phyloP scores from a whole-genome alignment of 2,329 filamentous ascomycete genomes.

The Xylaria sp. region DNA sequence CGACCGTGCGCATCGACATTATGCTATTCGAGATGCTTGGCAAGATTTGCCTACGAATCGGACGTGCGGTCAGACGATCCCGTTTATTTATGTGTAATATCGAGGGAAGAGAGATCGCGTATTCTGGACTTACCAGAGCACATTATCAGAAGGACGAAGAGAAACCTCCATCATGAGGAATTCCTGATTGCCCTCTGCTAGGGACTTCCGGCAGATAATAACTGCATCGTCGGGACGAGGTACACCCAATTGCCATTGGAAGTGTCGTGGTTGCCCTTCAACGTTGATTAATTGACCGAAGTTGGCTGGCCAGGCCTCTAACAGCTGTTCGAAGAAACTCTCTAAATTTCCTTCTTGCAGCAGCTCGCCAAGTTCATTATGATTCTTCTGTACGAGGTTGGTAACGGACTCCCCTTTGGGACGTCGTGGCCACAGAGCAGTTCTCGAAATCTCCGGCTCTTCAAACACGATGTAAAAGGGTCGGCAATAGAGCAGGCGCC shows the following conservation, averaged over 20 bases:
- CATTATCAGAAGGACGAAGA: slow-evolving; percentile 22
- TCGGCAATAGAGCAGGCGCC: slow-evolving; percentile 17
- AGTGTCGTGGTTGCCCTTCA: slow-evolving; percentile 9
- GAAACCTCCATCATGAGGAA: slow-evolving; percentile 13
- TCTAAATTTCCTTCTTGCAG: slow-evolving; percentile 8
- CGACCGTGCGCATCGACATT: slow-evolving; percentile 26
- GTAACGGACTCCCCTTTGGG: background rate
- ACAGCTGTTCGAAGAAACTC: background rate
- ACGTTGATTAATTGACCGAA: slow-evolving; percentile 17
- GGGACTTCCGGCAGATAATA: slow-evolving; percentile 21
- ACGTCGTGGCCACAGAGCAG: slow-evolving; percentile 7
- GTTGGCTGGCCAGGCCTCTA: slow-evolving; percentile 10
- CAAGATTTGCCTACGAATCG: slow-evolving; percentile 24
- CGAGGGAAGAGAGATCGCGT: background rate
- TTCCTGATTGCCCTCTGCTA: background rate
- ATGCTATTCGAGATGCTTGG: slow-evolving; percentile 26
- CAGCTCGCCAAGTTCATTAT: slow-evolving; percentile 10
- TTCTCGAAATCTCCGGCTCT: background rate
- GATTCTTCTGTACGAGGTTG: slow-evolving; percentile 9
- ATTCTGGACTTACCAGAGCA: slow-evolving; percentile 25
- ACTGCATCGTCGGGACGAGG: slow-evolving; percentile 4
- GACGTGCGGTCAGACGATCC: background rate
- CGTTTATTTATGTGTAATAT: background rate
- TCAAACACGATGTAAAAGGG: slow-evolving; percentile 17
- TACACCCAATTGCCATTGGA: slow-evolving; percentile 14